These are phyloP conservation scores for Trapa incisa DNA, from an alignment of 345 rosid species.

Conservation along the genomic window DNA sequence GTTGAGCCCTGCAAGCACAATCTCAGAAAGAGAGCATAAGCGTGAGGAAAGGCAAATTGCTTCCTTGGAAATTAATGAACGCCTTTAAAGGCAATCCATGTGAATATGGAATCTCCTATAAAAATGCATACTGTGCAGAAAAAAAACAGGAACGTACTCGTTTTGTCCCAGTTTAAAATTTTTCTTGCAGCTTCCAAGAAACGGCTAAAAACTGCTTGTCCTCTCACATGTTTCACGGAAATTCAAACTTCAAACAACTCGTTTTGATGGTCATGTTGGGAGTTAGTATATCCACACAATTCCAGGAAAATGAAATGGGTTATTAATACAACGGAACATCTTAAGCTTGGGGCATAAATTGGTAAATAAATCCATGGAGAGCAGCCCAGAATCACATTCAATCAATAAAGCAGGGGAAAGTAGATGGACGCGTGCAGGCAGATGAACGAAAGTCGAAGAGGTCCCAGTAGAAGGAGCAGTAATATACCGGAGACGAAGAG, in stretches of 20 bases:
- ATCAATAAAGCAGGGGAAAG: background rate
- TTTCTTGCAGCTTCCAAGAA: background rate
- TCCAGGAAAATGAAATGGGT: too few relatives aligned
- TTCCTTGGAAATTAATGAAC: background rate
- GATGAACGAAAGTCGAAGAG: background rate
- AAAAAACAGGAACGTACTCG: background rate
- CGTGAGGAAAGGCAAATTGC: background rate
- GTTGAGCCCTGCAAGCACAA: conserved; percentile 28
- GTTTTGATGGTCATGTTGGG: background rate
- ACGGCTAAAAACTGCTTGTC: background rate
- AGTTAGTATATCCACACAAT: too few relatives aligned
- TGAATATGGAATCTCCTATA: background rate
- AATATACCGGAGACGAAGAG: conserved; percentile 19
- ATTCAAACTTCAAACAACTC: background rate
- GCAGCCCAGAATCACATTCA: background rate
- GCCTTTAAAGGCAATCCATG: background rate
- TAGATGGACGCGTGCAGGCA: background rate
- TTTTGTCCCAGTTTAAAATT: background rate
- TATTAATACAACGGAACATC: too few relatives aligned
- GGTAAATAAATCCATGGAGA: background rate
- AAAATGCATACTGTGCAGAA: background rate
- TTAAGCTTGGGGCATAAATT: too few relatives aligned
- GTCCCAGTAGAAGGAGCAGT: background rate
- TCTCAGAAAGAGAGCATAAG: background rate
- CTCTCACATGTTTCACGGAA: background rate